Evolutionary conservation across 176 grass and related monocot genomes (phyloP), one percentile per base, ranked within the genome.

Genomic region (Oryza nivara): DNA sequence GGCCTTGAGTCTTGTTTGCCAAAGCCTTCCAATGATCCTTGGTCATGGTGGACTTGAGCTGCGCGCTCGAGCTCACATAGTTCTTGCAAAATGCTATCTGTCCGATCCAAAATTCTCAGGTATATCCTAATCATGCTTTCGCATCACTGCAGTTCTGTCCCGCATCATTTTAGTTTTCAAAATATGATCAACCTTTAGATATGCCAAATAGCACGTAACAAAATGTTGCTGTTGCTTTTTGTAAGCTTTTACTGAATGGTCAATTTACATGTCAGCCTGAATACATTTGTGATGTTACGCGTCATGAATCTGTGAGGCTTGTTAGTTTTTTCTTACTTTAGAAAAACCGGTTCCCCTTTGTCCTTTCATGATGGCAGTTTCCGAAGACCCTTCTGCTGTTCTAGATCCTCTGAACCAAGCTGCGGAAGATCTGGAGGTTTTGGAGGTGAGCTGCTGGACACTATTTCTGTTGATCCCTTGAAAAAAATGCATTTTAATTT

Each of bases 21-120:
- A 77, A 80, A 84, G 87, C 76, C 93, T 99, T 76, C 91, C 96
- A 8, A 85, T 91, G 88, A 92, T 99, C 84, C 91, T 99, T 67
- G 93, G 93, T 45, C 89, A 96, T 79, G 96, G 91, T 11, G 96
- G 96, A 38, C 70, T 99, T 54, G 93, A 99, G 88, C 88, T 99
- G 75, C 22, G 93, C 49, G 83, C 91, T 70, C 85, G 90, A 45
- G 91, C 91, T 81, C 92, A 96, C 81, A 76, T 94, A 83, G 72
- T 89, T 79, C 72, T 99, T 72, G 93, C 89, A 4, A 99, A 99
- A 86, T 95, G 96, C 38, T 80, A 94, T 69, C 71, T 99, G 48
- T 69, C 88, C 13, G 86, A 94, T 88, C 88, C 89, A 19, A 75
- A 73, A 43, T 92, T 91, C 70, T 91, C 84, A 85, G 86, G 95